phyloP scores from a whole-genome alignment of 139 green algal genomes.

The Nannochloris sp. region DNA sequence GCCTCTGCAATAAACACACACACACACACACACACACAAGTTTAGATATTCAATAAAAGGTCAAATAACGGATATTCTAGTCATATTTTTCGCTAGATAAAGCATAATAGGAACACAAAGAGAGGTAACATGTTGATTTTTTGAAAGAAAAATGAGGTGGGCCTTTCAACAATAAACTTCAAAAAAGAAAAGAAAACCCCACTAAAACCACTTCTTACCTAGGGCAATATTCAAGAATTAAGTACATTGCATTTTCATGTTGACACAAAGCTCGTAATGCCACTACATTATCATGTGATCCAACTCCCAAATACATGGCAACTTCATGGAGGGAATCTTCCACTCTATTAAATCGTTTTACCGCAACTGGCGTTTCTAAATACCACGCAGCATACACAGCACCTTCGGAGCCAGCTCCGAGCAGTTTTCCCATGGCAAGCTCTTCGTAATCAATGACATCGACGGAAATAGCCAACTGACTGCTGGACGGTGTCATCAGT shows the following conservation, averaged over 20 bases:
- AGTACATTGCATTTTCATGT: constrained; percentile 24
- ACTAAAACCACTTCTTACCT: constrained; percentile 1
- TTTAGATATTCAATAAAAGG: too few relatives aligned
- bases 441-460: constrained; percentile 33
- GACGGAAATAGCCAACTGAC: neutral
- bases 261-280: constrained; percentile 28
- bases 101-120: too few relatives aligned
- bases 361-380: constrained; percentile 33
- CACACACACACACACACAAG: neutral
- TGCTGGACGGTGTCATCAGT: neutral
- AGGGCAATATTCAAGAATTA: constrained; percentile 47
- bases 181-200: neutral
- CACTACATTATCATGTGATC: constrained; percentile 40
- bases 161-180: neutral
- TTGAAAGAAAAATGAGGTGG: neutral
- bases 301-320: constrained; percentile 33
- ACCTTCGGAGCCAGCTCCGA: constrained; percentile 34
- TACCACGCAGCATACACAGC: constrained; percentile 37
- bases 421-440: constrained; percentile 23
- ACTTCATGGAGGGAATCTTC: constrained; percentile 20
- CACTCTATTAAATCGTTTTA: constrained; percentile 25
- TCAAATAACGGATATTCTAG: neutral
- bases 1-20: constrained; percentile 1
- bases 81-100: neutral
- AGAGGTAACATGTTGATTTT: too few relatives aligned